These are phyloP conservation scores for Talaromyces rugulosus DNA, from an alignment of 2,329 filamentous ascomycete species.

Conservation along the genomic window DNA sequence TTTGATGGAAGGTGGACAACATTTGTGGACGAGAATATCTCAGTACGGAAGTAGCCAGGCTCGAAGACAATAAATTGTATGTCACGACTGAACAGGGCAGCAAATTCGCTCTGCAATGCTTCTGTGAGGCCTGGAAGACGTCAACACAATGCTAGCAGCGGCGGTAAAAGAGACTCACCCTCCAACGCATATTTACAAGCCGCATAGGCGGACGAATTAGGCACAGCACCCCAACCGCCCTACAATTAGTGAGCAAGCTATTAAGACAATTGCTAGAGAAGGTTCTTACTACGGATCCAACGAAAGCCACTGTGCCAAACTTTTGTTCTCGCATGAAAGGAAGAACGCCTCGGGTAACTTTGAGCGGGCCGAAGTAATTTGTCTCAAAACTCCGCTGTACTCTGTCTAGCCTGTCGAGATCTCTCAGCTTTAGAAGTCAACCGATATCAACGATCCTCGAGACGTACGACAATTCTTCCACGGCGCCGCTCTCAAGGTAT, in stretches of 20 bases:
- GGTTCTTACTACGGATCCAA: conserved; percentile 14
- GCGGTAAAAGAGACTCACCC: conserved; percentile 14
- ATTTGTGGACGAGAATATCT: conserved; percentile 16
- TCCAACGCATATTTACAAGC: conserved; percentile 26
- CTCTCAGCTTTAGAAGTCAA: not conserved
- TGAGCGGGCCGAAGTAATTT: conserved; percentile 25
- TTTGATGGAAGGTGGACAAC: not conserved
- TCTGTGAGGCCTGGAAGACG: conserved; percentile 36
- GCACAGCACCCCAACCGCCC: conserved; percentile 18
- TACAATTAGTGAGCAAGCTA: conserved; percentile 13
- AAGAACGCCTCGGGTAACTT: conserved; percentile 19
- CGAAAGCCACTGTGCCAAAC: conserved; percentile 22
- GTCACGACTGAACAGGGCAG: conserved; percentile 22
- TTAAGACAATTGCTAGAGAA: not conserved
- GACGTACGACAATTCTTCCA: conserved; percentile 11
- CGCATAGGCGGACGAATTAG: conserved; percentile 22
- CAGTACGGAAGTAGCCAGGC: conserved; percentile 24
- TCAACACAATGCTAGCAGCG: not conserved
- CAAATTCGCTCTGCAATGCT: conserved; percentile 15
- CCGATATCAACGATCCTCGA: not conserved
- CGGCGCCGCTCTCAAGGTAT: conserved; percentile 8
- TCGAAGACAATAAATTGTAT: conserved; percentile 21
- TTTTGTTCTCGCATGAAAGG: conserved; percentile 22
- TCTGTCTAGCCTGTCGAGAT: conserved; percentile 5
- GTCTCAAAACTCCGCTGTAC: conserved; percentile 14